Percentiles rank a stretch among this genome's conserved stretches.
Conservation (phyloP, 108 stramenopile species). For the Craspedostauros australis region DNA sequence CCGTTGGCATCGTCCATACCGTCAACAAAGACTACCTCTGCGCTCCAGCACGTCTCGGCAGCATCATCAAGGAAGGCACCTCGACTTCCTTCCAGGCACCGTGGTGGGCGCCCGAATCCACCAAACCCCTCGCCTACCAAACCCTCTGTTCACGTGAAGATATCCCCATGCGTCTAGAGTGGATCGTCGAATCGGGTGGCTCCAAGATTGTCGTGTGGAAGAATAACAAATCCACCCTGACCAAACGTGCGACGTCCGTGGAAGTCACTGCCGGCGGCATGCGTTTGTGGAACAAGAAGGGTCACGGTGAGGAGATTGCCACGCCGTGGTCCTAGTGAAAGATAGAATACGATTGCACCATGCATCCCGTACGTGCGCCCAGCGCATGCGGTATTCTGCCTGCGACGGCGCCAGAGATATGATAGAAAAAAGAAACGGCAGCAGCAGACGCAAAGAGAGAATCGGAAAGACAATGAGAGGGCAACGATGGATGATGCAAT, state of each 20-base stretch:
- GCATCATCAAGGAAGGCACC: not conserved
- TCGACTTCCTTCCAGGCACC: conserved; percentile 12
- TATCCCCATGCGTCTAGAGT: conserved; percentile 6
- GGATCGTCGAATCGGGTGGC: conserved; percentile 11
- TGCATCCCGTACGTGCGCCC: too few relatives aligned
- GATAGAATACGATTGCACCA: too few relatives aligned
- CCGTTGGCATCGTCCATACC: not conserved
- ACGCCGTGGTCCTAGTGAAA: conserved; percentile 1
- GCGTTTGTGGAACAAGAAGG: conserved; percentile 17
- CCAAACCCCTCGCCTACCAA: conserved; percentile 2
- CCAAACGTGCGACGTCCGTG: not conserved
- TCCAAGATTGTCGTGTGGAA: conserved; percentile 1
- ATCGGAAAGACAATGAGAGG: too few relatives aligned
- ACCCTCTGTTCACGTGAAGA: not conserved
- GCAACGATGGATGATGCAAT: too few relatives aligned
- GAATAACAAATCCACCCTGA: conserved; percentile 1
- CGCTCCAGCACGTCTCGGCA: conserved; percentile 16
- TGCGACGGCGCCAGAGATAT: too few relatives aligned
- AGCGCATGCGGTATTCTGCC: too few relatives aligned
- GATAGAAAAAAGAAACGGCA: too few relatives aligned
- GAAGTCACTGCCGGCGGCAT: conserved; percentile 3
- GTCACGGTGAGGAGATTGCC: conserved; percentile 9
- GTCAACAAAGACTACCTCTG: conserved; percentile 6
- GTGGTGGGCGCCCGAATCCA: conserved; percentile 18
- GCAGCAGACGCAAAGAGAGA: too few relatives aligned